A percentile compares a stretch with the other conserved stretches of the same genome.
phyloP scores from a whole-genome alignment of 495 filamentous ascomycete species.

The Mycothermus thermophilus region DNA sequence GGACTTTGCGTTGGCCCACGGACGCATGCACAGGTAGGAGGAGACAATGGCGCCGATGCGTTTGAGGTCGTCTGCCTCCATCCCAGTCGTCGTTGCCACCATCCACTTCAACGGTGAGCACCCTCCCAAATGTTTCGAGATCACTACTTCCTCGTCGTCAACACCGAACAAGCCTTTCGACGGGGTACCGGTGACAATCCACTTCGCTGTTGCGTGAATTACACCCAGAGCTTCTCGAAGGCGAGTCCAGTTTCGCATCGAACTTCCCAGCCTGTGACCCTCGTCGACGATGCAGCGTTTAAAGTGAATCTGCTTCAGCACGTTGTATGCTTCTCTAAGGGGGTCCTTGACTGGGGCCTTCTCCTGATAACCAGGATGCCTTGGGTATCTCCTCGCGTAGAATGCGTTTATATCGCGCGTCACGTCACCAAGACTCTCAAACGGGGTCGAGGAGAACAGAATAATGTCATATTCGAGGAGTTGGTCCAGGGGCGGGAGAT shows the following conservation, averaged over 20 bases:
- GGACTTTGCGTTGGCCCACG: conserved; percentile 44
- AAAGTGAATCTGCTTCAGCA: conserved; percentile 47
- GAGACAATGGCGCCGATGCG: conserved; percentile 56
- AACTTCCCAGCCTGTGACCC: conserved; percentile 64
- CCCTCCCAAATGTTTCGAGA: too few relatives aligned
- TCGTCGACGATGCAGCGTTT: conserved; percentile 84
- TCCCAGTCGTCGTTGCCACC: conserved; percentile 19
- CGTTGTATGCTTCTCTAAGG: too few relatives aligned
- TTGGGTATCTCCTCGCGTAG: background rate
- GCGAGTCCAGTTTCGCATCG: conserved; percentile 37
- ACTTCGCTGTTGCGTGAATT: conserved; percentile 61
- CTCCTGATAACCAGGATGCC: too few relatives aligned
- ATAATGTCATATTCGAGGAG: conserved; percentile 64
- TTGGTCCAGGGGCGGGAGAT: conserved; percentile 42
- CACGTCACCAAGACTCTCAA: too few relatives aligned
- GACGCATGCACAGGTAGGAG: conserved; percentile 59
- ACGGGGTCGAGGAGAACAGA: conserved; percentile 59
- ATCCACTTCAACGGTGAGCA: too few relatives aligned
- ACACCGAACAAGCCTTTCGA: conserved; percentile 69
- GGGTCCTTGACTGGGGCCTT: too few relatives aligned
- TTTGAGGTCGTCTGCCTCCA: conserved; percentile 59
- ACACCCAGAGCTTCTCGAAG: too few relatives aligned
- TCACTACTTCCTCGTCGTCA: conserved; percentile 10
- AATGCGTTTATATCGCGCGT: conserved; percentile 35
- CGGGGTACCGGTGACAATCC: conserved; percentile 88